Evolutionary conservation across 2,329 filamentous ascomycete species (phyloP).

Genomic region (Penicillium sp.): DNA sequence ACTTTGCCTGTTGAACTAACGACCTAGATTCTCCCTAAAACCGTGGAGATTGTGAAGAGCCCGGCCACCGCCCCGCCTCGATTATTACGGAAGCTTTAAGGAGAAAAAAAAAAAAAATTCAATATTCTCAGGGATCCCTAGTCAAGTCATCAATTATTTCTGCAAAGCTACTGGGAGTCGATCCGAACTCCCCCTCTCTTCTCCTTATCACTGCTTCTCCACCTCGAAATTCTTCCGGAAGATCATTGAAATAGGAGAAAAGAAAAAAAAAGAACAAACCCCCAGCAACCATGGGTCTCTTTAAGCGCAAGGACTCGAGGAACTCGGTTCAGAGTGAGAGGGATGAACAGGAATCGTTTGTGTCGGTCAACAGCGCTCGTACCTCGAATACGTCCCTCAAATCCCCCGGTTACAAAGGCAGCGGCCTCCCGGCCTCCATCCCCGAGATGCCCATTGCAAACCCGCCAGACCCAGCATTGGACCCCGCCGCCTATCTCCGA

Average conservation of each 20-base stretch:
- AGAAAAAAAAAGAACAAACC: background rate
- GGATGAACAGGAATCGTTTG: constrained; percentile 42
- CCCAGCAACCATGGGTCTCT: constrained; percentile 40
- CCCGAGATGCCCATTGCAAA: constrained; percentile 79
- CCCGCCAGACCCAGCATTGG: constrained; percentile 81
- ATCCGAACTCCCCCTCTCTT: background rate
- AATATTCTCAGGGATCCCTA: background rate
- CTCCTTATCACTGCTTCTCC: constrained; percentile 4
- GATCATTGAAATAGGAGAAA: background rate
- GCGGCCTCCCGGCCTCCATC: constrained; percentile 54
- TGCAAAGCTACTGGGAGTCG: constrained; percentile 1
- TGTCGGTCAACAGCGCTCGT: constrained; percentile 44
- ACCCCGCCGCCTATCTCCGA: constrained; percentile 86
- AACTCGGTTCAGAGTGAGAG: constrained; percentile 37
- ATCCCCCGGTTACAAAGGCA: constrained; percentile 50
- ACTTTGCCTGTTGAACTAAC: constrained; percentile 7
- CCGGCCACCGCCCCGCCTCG: constrained; percentile 9
- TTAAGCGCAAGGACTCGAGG: constrained; percentile 49
- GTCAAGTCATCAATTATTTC: background rate
- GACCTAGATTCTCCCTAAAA: constrained; percentile 7
- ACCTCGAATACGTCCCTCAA: constrained; percentile 50
- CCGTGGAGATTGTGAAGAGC: constrained; percentile 16
- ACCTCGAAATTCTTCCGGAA: background rate
- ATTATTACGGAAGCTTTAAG: constrained; percentile 1
- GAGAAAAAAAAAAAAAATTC: background rate